phyloP scores from a whole-genome alignment of 371 early-diverging fungal species.

The Apophysomyces ossiformis region DNA sequence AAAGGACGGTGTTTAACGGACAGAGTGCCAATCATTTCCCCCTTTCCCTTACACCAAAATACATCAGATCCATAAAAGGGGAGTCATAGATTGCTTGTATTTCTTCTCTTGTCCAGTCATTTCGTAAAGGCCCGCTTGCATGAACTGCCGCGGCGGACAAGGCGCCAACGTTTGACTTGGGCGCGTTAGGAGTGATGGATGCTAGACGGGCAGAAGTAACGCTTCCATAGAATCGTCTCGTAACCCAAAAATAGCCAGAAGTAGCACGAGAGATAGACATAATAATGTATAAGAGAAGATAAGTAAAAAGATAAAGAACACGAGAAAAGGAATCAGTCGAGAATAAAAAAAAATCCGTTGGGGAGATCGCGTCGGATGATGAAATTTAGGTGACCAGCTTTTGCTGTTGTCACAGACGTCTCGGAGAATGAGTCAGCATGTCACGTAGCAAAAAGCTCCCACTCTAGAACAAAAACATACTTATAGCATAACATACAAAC shows the following conservation, averaged over 20 bases:
- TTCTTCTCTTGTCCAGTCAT: slow-evolving; percentile 80
- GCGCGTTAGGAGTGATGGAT: slow-evolving; percentile 41
- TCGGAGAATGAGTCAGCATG: slow-evolving; percentile 4
- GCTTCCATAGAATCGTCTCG: slow-evolving; percentile 40
- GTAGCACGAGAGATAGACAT: slow-evolving; percentile 53
- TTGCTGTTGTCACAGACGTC: neutral
- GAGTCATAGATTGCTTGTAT: slow-evolving; percentile 80
- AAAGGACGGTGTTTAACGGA: slow-evolving; percentile 4
- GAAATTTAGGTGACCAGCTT: neutral
- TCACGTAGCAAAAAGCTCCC: neutral
- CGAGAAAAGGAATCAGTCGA: slow-evolving; percentile 19
- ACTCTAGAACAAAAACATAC: neutral
- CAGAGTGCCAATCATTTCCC: neutral
- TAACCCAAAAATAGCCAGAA: slow-evolving; percentile 38
- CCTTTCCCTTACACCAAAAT: slow-evolving; percentile 65
- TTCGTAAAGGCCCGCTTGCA: slow-evolving; percentile 63
- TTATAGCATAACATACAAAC: too few relatives aligned
- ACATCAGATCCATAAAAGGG: slow-evolving; percentile 81
- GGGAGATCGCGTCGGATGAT: slow-evolving; percentile 1
- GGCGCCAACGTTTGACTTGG: slow-evolving; percentile 18
- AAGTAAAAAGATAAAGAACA: slow-evolving; percentile 30
- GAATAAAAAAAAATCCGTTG: slow-evolving; percentile 11
- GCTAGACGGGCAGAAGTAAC: slow-evolving; percentile 58
- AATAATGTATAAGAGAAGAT: slow-evolving; percentile 14
- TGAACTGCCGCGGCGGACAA: slow-evolving; percentile 63